Base-by-base conservation (phyloP, 495 filamentous ascomycete species). In the Aspergillus steynii region DNA sequence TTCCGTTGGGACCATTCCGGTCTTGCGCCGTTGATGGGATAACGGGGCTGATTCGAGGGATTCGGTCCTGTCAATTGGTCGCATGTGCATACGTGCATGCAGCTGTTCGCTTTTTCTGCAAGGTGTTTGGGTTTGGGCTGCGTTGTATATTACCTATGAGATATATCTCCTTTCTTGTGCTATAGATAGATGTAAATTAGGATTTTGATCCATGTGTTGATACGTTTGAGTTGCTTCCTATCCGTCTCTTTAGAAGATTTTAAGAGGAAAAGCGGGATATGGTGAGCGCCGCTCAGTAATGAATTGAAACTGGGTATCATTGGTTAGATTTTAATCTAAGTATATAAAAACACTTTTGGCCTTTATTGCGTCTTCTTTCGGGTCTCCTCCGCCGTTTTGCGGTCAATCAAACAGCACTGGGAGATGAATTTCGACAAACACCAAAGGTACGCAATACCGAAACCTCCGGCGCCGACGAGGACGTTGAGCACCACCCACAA, bases 401-500 rank as follows among this genome's bases (percentile, higher is more conserved):
- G 61, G 48, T 71, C 68, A 47, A 77, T 74, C 49, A 55, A 58
- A 20, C 70, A 64, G 53, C 87, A 87, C 68, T 91, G 85, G 56
- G 78, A 73, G 46, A 91, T 72, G 61, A 96, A 64, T 62, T 82
- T 86, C 83, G 84, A 87, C 55, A 92, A 72, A 67, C 91, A 96
- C 96, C 96, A 98, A 4, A 94, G 70, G 73, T 96, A 97, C 67
- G 91, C 93, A 27, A 96, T 74, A 0, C 85, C 85, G 68, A 97
- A 99, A 2, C 92, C 94, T 9, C 83, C 88, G 29, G 89, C 89
- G 6, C 94, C 95, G 8, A 98, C 77, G 27, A 91, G 82, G 3
- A 92, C 93, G 65, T 98, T 98, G 10, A 86, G 75, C 1, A 99
- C 96, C 7, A 93, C 88, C 92, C 93, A 98, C 9, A 99, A 72